A percentile compares a stretch with the other conserved stretches of the same genome.
phyloP scores from a whole-genome alignment of 163 green algal species.

The Chlorella variabilis region DNA sequence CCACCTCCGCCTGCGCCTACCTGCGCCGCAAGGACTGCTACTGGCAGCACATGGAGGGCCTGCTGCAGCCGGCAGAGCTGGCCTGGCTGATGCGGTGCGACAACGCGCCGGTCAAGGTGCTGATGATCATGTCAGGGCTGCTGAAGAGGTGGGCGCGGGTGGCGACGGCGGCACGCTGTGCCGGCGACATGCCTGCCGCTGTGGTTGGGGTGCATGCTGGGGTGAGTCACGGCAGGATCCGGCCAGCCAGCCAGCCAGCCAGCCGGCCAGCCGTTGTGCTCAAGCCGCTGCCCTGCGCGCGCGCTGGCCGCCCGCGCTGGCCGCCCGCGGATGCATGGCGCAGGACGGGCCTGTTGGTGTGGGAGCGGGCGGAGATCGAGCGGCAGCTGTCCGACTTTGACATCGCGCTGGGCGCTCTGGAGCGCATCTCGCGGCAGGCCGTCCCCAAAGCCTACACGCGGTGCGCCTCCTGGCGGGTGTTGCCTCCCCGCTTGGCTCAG shows the following conservation, averaged over 20 bases:
- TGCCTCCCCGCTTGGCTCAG: too few relatives aligned
- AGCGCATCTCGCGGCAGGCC: constrained; percentile 63
- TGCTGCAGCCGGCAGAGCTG: constrained; percentile 27
- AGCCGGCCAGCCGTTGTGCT: too few relatives aligned
- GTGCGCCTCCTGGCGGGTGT: background rate
- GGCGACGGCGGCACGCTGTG: too few relatives aligned
- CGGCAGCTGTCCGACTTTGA: constrained; percentile 72
- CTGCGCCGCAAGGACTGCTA: constrained; percentile 28
- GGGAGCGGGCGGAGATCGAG: constrained; percentile 47
- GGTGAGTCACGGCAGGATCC: too few relatives aligned
- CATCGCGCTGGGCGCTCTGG: constrained; percentile 65
- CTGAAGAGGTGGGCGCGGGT: constrained; percentile 8
- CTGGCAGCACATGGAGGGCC: constrained; percentile 1
- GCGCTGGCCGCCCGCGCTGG: too few relatives aligned
- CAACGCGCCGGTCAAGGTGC: constrained; percentile 36
- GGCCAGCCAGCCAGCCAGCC: too few relatives aligned
- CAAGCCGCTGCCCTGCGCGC: background rate
- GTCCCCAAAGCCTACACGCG: constrained; percentile 40
- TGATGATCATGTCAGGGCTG: constrained; percentile 30
- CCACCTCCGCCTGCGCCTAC: constrained; percentile 35
- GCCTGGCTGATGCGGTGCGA: constrained; percentile 10
- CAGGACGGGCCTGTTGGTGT: constrained; percentile 20
- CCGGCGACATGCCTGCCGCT: background rate
- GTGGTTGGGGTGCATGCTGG: too few relatives aligned
- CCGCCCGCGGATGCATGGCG: too few relatives aligned